Evolutionary conservation across 2,329 filamentous ascomycete genomes (phyloP), one percentile per base, ranked within the genome.

Genomic region (Colletotrichum endophyticum): DNA sequence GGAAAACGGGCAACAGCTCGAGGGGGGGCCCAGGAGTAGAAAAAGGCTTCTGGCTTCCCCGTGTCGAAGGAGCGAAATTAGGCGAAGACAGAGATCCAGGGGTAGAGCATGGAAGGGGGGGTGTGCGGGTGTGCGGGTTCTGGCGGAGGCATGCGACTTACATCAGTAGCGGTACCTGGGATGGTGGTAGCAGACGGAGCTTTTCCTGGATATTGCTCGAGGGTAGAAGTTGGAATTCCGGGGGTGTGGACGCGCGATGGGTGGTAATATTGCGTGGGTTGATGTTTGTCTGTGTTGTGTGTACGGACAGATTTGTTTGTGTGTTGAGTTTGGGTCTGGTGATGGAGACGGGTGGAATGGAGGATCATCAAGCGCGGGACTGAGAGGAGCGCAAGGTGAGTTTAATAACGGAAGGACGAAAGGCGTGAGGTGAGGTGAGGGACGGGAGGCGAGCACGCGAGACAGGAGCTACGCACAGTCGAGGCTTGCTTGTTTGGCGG

Each of bases 11-110:
- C 34, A 49, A 5, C 5, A 19, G 22, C 0, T 22, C n/a, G 70
- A 66, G 28, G 44, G 72, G 74, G 73, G 70, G n/a, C 22, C 57
- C 57, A 69, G 22, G 64, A 63, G 74, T 76, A 74, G 59, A 76
- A 76, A 76, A 76, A 76, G 74, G 59, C 59, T 76, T 76, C 64
- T 59, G 74, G 59, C 59, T 76, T 76, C 64, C 64, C 70, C 74
- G 36, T 36, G 39, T 70, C 34, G 66, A 72, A 64, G 73, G 70
- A 59, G 64, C 71, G 74, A 76, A 76, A 76, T 76, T 76, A 76
- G 74, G 74, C 74, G 74, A 76, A 76, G 74, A 32, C 62, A 25
- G 22, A 25, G 22, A 49, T 68, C 69, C 71, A 73, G 71, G 74
- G 74, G 74, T 69, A 66, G 59, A 74, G 74, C 74, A 74, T 76